phyloP scores from a whole-genome alignment of 2,329 filamentous ascomycete species.

The Alternaria alternata region DNA sequence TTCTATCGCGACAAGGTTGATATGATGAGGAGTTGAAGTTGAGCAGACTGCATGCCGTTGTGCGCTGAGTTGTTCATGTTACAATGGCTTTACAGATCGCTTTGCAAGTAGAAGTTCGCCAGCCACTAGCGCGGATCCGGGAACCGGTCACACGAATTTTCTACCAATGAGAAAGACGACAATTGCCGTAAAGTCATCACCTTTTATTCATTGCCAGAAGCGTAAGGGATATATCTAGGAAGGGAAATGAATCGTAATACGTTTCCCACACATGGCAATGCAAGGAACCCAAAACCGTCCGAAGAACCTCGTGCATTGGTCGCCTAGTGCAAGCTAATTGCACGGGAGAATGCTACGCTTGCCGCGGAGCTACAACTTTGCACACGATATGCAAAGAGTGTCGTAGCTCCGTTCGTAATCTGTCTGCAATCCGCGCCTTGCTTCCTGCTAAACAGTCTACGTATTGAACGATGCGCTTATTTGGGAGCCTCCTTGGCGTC shows the following conservation, averaged over 20 bases:
- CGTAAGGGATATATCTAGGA: conserved; percentile 47
- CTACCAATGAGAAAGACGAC: conserved; percentile 26
- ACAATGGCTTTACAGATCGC: neutral
- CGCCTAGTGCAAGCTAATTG: conserved; percentile 38
- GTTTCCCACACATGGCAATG: conserved; percentile 50
- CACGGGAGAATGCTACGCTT: conserved; percentile 43
- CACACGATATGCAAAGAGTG: conserved; percentile 30
- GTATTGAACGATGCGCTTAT: conserved; percentile 36
- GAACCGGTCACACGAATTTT: conserved; percentile 31
- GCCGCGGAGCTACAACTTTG: conserved; percentile 38
- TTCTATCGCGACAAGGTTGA: neutral
- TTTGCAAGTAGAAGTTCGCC: conserved; percentile 18
- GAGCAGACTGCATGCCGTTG: neutral
- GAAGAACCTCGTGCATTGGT: conserved; percentile 48
- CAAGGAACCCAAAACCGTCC: conserved; percentile 49
- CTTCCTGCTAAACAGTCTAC: conserved; percentile 37
- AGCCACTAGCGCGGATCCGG: conserved; percentile 35
- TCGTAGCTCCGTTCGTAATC: conserved; percentile 35
- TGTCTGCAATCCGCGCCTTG: conserved; percentile 39
- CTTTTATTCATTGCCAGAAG: conserved; percentile 49
- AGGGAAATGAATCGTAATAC: conserved; percentile 46
- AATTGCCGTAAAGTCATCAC: conserved; percentile 46
- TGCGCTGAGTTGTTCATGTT: neutral
- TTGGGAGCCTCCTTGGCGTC: conserved; percentile 91
- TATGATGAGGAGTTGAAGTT: neutral